Evolutionary conservation across 768 basidiomycete genomes (phyloP).

Genomic region (Mycena filopes): DNA sequence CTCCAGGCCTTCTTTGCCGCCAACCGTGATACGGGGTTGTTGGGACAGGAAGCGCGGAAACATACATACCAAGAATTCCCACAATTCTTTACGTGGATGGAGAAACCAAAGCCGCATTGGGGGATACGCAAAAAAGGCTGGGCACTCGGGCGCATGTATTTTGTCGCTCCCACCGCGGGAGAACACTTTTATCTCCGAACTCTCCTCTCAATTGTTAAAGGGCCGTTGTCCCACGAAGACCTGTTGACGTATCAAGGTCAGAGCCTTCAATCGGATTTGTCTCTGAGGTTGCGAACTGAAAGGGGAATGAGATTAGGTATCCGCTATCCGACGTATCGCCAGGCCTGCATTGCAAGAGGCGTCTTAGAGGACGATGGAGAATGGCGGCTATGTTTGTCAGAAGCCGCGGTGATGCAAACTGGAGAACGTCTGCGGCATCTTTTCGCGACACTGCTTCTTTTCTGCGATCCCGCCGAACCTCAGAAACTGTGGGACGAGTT

Average conservation of each 20-base stretch:
- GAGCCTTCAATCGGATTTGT: no score
- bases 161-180: slow-evolving; percentile 39
- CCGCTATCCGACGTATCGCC: slow-evolving; percentile 28
- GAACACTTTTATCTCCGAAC: slow-evolving; percentile 47
- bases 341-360: slow-evolving; percentile 43
- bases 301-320: neutral
- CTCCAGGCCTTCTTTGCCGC: slow-evolving; percentile 45
- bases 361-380: slow-evolving; percentile 53
- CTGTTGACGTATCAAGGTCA: slow-evolving; percentile 9
- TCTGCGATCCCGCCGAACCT: neutral
- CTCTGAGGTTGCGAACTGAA: neutral
- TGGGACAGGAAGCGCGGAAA: slow-evolving; percentile 32
- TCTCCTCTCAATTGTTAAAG: slow-evolving; percentile 46
- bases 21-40: slow-evolving; percentile 29
- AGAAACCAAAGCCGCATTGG: slow-evolving; percentile 39
- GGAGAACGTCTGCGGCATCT: slow-evolving; percentile 43
- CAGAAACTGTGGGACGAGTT: neutral
- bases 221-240: slow-evolving; percentile 31
- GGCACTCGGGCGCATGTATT: slow-evolving; percentile 56
- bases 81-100: slow-evolving; percentile 41
- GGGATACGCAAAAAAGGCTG: slow-evolving; percentile 36
- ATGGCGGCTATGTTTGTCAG: slow-evolving; percentile 49
- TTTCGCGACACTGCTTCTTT: slow-evolving; percentile 43
- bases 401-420: slow-evolving; percentile 46
- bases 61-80: slow-evolving; percentile 53